phyloP scores from a whole-genome alignment of 805 yeast species.

The Ogataea allantospora region DNA sequence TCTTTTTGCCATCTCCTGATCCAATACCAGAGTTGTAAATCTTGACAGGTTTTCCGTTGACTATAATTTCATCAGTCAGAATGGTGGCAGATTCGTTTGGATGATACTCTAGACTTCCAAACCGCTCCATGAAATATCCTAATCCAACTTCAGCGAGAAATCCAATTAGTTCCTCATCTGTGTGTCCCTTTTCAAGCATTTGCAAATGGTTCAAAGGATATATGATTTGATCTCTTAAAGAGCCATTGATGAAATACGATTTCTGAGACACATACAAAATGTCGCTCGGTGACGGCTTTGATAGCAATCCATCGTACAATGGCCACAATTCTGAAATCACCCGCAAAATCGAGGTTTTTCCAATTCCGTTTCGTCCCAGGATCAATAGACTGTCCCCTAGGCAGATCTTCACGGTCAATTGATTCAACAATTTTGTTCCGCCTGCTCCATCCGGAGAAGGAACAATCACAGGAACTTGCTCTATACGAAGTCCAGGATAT shows the following conservation, averaged over 20 bases:
- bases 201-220: conserved; percentile 80
- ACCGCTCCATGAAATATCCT: conserved; percentile 74
- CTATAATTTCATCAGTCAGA: conserved; percentile 27
- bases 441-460: conserved; percentile 62
- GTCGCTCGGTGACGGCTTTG: conserved; percentile 70
- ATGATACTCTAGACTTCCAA: conserved; percentile 46
- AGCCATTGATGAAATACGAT: conserved; percentile 77
- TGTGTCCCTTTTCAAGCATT: conserved; percentile 67
- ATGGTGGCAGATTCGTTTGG: conserved; percentile 23
- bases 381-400: conserved; percentile 71
- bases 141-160: conserved; percentile 74
- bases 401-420: conserved; percentile 59
- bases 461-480: conserved; percentile 75
- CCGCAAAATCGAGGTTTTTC: conserved; percentile 84
- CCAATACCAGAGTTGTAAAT: conserved; percentile 29
- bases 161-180: conserved; percentile 66
- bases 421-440: conserved; percentile 60
- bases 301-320: conserved; percentile 73
- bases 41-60: conserved; percentile 26
- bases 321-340: conserved; percentile 92
- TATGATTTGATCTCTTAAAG: conserved; percentile 86
- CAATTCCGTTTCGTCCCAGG: conserved; percentile 85
- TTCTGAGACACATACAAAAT: conserved; percentile 81
- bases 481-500: conserved; percentile 78
- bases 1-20: conserved; percentile 30